Evolutionary conservation across 768 basidiomycete species (phyloP), one percentile per base, ranked within the genome.

Genomic region (Phlegmacium glaucopus): DNA sequence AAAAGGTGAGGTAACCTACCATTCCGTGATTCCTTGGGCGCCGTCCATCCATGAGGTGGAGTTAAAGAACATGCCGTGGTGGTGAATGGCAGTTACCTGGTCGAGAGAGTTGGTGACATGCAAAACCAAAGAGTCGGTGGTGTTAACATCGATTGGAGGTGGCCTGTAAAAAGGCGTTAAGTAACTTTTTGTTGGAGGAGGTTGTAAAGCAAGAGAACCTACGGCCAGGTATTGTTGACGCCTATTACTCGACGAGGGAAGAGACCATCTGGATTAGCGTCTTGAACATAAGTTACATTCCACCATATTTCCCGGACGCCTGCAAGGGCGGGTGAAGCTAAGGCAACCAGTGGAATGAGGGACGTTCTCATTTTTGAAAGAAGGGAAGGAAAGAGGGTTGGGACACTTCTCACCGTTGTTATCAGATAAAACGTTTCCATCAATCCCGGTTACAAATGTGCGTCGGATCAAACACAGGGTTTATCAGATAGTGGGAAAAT

Each of bases 51-150:
- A 96, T 13, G 81, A 78, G 0, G 87, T 78, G 1, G 79, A 76
- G 63, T 94, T 94, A 75, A 96, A 93, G 70, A 83, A 93, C 86
- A 95, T 90, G 52, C 95, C 95, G 67, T 96, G 94, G 61, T 94
- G 87, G 64, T 98, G 95, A 12, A 97, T 69, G 1, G 85, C 76
- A 0, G 87, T 78, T 0, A 84, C 77, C 22, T 70, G 53, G 45
- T 86, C 82, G 47, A 94, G 65, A 2, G 77, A 78, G 65, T 94
- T 93, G 25, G 72, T 72, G 5, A 83, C 82, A 61, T 97, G 94
- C 0, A 97, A 75, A 22, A 87, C 58, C 26, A 96, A 71, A 0
- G 79, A 78, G 64, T 98, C 92, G 15, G 75, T 76, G 6, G 80
- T 76, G 51, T 75, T 77, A 9, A 93, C 80, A 17, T 84, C 78